Evolutionary conservation across 768 basidiomycete species (phyloP).

Genomic region (Naganishia friedmannii): DNA sequence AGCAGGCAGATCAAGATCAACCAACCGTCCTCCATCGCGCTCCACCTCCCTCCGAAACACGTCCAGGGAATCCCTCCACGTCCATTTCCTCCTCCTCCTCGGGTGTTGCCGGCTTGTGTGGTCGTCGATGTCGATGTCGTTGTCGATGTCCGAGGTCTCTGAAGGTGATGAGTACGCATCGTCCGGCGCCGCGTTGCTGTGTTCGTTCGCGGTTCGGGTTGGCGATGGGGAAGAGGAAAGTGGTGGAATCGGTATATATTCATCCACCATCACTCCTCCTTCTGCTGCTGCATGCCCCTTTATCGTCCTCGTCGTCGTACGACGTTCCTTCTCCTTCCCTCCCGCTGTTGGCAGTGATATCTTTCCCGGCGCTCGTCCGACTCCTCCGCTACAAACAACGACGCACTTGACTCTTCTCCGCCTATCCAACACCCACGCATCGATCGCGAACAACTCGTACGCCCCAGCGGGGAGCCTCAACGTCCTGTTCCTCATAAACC

Average conservation of each 20-base stretch:
- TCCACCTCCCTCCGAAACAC: not conserved
- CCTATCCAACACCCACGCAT: constrained; percentile 14
- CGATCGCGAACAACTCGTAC: constrained; percentile 11
- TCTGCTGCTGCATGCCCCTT: not conserved
- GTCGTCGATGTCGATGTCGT: not conserved
- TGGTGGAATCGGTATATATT: not conserved
- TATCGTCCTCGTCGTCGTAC: not conserved
- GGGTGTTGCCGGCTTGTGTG: not conserved
- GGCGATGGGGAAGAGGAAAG: not conserved
- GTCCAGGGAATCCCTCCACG: not conserved
- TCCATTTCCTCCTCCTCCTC: not conserved
- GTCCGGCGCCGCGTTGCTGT: not conserved
- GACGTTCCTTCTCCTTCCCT: too few relatives aligned
- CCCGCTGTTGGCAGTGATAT: too few relatives aligned
- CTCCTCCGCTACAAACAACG: not conserved
- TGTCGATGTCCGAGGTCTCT: not conserved
- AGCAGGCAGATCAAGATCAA: not conserved
- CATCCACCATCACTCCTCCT: not conserved
- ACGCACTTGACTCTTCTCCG: not conserved
- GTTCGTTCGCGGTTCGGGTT: not conserved
- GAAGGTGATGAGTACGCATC: not conserved
- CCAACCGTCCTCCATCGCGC: not conserved
- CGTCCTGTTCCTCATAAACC: not conserved
- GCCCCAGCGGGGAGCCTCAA: not conserved
- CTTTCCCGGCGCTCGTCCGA: too few relatives aligned